Conservation (phyloP, 768 basidiomycete species). For the Auriscalpium microsporum region DNA sequence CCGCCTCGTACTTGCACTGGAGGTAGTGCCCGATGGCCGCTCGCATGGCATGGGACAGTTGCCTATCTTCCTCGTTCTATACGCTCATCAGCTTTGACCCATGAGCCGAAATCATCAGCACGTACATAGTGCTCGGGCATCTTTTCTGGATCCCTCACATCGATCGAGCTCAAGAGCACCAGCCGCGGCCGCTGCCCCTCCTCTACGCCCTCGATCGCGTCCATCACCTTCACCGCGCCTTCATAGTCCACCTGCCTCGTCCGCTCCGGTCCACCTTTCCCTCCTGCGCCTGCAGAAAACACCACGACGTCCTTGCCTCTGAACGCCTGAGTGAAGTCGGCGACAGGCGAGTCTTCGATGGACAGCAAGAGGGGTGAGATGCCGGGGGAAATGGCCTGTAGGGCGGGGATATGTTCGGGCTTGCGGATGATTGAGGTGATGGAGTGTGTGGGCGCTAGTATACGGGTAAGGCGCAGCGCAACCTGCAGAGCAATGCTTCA, state of each 20-base stretch:
- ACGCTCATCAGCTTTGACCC: not conserved
- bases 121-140: slow-evolving; percentile 46
- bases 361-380: slow-evolving; percentile 46
- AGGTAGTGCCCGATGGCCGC: slow-evolving; percentile 34
- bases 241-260: slow-evolving; percentile 53
- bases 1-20: slow-evolving; percentile 36
- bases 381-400: slow-evolving; percentile 29
- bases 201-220: slow-evolving; percentile 47
- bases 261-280: slow-evolving; percentile 46
- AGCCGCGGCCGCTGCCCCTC: slow-evolving; percentile 41
- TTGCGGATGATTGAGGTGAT: slow-evolving; percentile 53
- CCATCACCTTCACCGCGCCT: slow-evolving; percentile 61
- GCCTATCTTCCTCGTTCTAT: slow-evolving; percentile 40
- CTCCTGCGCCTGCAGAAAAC: slow-evolving; percentile 44
- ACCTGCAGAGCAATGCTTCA: slow-evolving; percentile 26
- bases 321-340: slow-evolving; percentile 41
- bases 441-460: slow-evolving; percentile 33
- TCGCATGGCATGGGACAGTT: slow-evolving; percentile 33
- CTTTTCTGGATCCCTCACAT: slow-evolving; percentile 42
- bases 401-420: slow-evolving; percentile 36
- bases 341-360: slow-evolving; percentile 41
- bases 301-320: slow-evolving; percentile 26
- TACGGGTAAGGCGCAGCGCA: slow-evolving; percentile 38
- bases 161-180: slow-evolving; percentile 52
- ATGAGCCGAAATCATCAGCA: not conserved